Percentiles rank a stretch among this genome's conserved stretches.
These are phyloP conservation scores for Patellaria atrata DNA, from an alignment of 495 filamentous ascomycete genomes.

Conservation along the genomic window DNA sequence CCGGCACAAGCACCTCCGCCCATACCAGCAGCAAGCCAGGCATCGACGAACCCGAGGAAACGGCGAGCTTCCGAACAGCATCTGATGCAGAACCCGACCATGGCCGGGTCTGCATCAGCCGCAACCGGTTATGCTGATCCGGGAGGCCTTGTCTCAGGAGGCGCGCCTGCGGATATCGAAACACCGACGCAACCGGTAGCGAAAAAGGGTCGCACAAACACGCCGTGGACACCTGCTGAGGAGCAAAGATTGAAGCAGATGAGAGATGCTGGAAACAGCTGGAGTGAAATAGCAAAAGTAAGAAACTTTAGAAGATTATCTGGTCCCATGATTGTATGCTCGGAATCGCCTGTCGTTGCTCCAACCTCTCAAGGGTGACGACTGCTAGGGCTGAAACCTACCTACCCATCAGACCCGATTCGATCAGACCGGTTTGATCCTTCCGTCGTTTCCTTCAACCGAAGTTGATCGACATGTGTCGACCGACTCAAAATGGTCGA, in stretches of 20 bases:
- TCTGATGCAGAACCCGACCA: conserved; percentile 11
- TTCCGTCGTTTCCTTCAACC: no score
- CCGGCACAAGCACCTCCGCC: conserved; percentile 7
- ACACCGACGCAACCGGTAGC: conserved; percentile 40
- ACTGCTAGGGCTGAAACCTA: no score
- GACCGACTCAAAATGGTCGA: neutral
- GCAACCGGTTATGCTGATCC: conserved; percentile 5
- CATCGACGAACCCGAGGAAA: conserved; percentile 19
- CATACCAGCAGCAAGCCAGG: conserved; percentile 4
- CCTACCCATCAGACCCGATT: no score
- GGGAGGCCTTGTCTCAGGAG: conserved; percentile 4
- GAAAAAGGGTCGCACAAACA: conserved; percentile 93
- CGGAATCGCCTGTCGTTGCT: no score
- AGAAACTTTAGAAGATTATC: neutral
- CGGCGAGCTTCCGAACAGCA: conserved; percentile 15
- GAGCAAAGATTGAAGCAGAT: conserved; percentile 84
- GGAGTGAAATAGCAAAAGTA: conserved; percentile 97
- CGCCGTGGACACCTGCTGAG: conserved; percentile 91
- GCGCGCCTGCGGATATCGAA: conserved; percentile 25
- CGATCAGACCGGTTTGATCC: no score
- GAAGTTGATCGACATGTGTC: no score
- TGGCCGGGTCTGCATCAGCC: conserved; percentile 4
- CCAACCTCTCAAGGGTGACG: no score
- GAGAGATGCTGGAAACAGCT: conserved; percentile 84
- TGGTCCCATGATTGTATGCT: no score